Base-by-base conservation (phyloP, 164 flowering plant species). In the Umbilicus rupestris region DNA sequence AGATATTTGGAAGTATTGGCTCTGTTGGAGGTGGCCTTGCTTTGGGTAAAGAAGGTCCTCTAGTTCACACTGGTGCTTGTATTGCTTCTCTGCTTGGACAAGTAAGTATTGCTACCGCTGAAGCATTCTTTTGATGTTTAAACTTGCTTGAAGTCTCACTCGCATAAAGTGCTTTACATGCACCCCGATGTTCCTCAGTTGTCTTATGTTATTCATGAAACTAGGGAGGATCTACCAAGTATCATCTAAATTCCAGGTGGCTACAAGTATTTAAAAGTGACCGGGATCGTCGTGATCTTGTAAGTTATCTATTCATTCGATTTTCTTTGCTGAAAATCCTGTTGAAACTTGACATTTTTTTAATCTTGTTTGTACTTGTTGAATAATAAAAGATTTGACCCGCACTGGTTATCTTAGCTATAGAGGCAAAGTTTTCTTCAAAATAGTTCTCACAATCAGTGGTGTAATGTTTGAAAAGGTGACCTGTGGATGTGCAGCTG, bases 401-500 rank as follows among this genome's bases (percentile, higher is more conserved):
- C 20, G 28, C 5, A 7, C 9, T 49, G 11, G 42, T 19, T 52
- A 24, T 44, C n/a, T 44, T 15, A 31, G 37, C 16, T 17, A 58
- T 28, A 50, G 71, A 72, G 33, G 68, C 63, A 5, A 26, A 52
- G 7, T n/a, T 63, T 58, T 57, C 57, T 45, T 69, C 37, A 39
- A 22, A 59, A 33, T 64, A 73, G 29, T 74, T 41, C 78, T 75
- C 72, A 74, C 75, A 74, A 70, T 74, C 3, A 64, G 58, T 71
- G 71, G 69, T 16, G 82, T 75, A 62, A 74, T 79, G 62, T 79
- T 78, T 82, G 82, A 74, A 82, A 83, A 94, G 99, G 99, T 94
- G 52, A 94, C 99, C 70, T 94, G 99, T 87, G 99, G 99, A 66
- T 91, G 97, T 89, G 97, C 99, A 78, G 97, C 99, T 78, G 99